These are phyloP conservation scores for Thecaphora thlaspeos DNA, from an alignment of 1,284 basidiomycete genomes.

Conservation along the genomic window DNA sequence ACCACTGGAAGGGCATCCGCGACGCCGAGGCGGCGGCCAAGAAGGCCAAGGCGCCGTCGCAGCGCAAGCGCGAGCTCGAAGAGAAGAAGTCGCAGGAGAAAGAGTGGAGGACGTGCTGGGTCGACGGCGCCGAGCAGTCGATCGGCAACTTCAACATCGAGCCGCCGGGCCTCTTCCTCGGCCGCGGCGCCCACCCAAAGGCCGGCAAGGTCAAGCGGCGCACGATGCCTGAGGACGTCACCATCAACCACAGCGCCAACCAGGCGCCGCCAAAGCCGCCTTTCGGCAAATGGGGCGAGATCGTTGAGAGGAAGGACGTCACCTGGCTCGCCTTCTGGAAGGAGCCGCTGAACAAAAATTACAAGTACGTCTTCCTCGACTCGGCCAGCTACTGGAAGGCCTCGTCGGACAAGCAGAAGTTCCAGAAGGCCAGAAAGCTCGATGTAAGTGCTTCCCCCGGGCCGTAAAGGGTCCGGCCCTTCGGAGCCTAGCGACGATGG, in stretches of 20 bases:
- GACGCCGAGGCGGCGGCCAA: slow-evolving; percentile 89
- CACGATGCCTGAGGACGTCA: slow-evolving; percentile 52
- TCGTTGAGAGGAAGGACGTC: slow-evolving; percentile 53
- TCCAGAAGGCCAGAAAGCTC: slow-evolving; percentile 55
- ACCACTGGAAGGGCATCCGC: slow-evolving; percentile 66
- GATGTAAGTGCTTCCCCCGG: slow-evolving; percentile 17
- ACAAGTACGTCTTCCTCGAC: slow-evolving; percentile 57
- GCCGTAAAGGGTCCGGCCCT: no score
- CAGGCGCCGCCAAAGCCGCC: slow-evolving; percentile 52
- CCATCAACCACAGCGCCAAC: slow-evolving; percentile 55
- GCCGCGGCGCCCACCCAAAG: slow-evolving; percentile 96
- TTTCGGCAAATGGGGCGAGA: slow-evolving; percentile 51
- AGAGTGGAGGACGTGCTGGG: slow-evolving; percentile 77
- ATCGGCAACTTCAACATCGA: slow-evolving; percentile 97
- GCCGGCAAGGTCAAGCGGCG: slow-evolving; percentile 90
- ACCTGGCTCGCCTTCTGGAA: slow-evolving; percentile 57
- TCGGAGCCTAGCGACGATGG: no score
- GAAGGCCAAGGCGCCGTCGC: slow-evolving; percentile 70
- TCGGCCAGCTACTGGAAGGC: slow-evolving; percentile 55
- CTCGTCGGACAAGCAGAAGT: slow-evolving; percentile 55
- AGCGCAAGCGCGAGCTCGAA: slow-evolving; percentile 67
- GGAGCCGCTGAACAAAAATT: slow-evolving; percentile 54
- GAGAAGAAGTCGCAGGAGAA: slow-evolving; percentile 82
- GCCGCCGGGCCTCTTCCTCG: slow-evolving; percentile 94
- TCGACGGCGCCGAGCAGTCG: slow-evolving; percentile 96